Evolutionary conservation across 2,329 filamentous ascomycete genomes (phyloP).

Genomic region (Claviceps capensis): DNA sequence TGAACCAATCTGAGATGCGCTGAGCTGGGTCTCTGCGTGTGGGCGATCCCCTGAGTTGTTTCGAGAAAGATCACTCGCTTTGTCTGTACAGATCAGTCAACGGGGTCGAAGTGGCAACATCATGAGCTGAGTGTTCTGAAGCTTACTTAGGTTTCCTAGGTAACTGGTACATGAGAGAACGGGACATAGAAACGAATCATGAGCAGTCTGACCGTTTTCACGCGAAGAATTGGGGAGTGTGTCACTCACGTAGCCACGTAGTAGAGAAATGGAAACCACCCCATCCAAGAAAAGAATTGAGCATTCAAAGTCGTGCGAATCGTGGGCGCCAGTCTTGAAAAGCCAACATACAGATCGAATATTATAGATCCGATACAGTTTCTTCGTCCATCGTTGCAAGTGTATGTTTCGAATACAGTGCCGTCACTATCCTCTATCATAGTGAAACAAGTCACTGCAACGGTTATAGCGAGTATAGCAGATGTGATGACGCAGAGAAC

Average conservation of each 20-base stretch:
- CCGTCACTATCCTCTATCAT: background rate
- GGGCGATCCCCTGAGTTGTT: background rate
- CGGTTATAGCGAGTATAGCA: background rate
- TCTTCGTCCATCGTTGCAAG: background rate
- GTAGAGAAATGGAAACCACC: constrained; percentile 2
- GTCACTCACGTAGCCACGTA: background rate
- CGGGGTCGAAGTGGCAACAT: too few species aligned
- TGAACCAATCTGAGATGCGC: background rate
- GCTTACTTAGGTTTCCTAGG: background rate
- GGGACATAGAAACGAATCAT: too few species aligned
- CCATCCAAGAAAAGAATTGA: constrained; percentile 1
- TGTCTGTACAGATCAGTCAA: background rate
- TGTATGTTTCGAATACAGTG: background rate
- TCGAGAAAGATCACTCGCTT: background rate
- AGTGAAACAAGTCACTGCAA: background rate
- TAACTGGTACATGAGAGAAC: background rate
- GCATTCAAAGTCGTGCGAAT: background rate
- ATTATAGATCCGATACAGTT: background rate
- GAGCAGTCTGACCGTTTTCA: background rate
- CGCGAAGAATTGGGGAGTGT: background rate
- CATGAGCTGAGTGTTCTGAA: background rate
- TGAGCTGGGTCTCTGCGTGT: background rate
- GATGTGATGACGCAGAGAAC: background rate
- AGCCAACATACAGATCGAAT: background rate
- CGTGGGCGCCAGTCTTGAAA: background rate